phyloP scores from a whole-genome alignment of 2,329 filamentous ascomycete species.

The Beauveria pseudobassiana region DNA sequence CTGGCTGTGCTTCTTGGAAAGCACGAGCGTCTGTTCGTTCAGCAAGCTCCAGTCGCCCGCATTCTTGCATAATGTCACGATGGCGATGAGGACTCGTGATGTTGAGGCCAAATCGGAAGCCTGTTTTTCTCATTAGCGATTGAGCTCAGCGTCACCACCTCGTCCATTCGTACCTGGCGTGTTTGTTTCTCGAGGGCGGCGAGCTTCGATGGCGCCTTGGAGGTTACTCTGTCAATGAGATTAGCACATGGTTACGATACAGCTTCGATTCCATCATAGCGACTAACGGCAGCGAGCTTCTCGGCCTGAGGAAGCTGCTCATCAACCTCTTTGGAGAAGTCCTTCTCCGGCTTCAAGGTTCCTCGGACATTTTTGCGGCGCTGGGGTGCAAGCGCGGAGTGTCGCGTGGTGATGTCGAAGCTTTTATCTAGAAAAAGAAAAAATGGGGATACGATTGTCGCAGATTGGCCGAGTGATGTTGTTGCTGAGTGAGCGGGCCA shows the following conservation, averaged over 20 bases:
- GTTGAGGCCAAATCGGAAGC: slow-evolving; percentile 94
- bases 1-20: slow-evolving; percentile 99
- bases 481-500: not conserved
- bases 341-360: slow-evolving; percentile 90
- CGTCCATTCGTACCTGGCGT: slow-evolving; percentile 64
- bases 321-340: slow-evolving; percentile 96
- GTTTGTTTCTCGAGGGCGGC: slow-evolving; percentile 90
- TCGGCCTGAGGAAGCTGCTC: slow-evolving; percentile 85
- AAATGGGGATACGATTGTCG: not conserved
- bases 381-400: slow-evolving; percentile 6
- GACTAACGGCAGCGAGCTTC: slow-evolving; percentile 75
- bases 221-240: slow-evolving; percentile 56
- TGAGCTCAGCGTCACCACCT: not conserved
- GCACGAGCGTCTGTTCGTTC: slow-evolving; percentile 90
- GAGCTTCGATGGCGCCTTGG: slow-evolving; percentile 85
- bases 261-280: slow-evolving; percentile 10
- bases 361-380: slow-evolving; percentile 62
- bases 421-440: not conserved
- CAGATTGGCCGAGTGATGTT: not conserved
- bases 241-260: slow-evolving; percentile 9
- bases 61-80: slow-evolving; percentile 92
- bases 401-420: not conserved
- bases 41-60: slow-evolving; percentile 87
- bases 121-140: slow-evolving; percentile 38
- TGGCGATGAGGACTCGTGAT: slow-evolving; percentile 76